Evolutionary conservation across 176 grass and related monocot genomes (phyloP).

Genomic region (Oryza glumipatula): DNA sequence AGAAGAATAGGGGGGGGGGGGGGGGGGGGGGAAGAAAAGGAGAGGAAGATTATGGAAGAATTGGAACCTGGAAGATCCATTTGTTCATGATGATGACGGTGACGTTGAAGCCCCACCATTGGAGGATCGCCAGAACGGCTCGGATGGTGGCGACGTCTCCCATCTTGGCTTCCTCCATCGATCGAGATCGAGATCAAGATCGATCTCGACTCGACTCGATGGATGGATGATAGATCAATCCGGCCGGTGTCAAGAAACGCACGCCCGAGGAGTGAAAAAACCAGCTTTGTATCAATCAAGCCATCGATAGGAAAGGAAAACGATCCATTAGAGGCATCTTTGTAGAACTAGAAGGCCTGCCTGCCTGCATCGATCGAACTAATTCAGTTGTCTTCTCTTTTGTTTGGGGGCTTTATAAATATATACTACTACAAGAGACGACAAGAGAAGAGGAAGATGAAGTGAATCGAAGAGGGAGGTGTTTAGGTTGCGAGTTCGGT

Average conservation of each 20-base stretch:
- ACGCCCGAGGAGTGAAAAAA: neutral
- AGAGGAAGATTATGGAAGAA: neutral
- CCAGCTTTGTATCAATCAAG: neutral
- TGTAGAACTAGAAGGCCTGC: neutral
- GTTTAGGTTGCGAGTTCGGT: conserved; percentile 50
- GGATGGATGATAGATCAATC: neutral
- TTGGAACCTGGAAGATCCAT: conserved; percentile 95
- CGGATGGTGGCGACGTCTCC: conserved; percentile 56
- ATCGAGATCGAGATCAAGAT: neutral
- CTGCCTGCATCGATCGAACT: too few species aligned
- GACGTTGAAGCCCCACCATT: conserved; percentile 99
- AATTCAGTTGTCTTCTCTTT: neutral
- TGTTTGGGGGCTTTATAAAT: conserved; percentile 1
- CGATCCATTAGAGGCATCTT: neutral
- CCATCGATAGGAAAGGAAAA: neutral
- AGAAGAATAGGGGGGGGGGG: neutral
- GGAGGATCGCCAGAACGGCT: conserved; percentile 78
- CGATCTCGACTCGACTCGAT: too few species aligned
- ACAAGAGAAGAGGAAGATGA: too few species aligned
- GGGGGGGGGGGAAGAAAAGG: too few species aligned
- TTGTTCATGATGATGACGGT: conserved; percentile 99
- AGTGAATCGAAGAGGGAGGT: neutral
- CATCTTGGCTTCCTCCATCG: conserved; percentile 70
- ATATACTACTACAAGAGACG: neutral
- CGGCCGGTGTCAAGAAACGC: neutral